A percentile compares a stretch with the other conserved stretches of the same genome.
Conservation (phyloP, 495 filamentous ascomycete species). For the Lineolata rhizophorae region DNA sequence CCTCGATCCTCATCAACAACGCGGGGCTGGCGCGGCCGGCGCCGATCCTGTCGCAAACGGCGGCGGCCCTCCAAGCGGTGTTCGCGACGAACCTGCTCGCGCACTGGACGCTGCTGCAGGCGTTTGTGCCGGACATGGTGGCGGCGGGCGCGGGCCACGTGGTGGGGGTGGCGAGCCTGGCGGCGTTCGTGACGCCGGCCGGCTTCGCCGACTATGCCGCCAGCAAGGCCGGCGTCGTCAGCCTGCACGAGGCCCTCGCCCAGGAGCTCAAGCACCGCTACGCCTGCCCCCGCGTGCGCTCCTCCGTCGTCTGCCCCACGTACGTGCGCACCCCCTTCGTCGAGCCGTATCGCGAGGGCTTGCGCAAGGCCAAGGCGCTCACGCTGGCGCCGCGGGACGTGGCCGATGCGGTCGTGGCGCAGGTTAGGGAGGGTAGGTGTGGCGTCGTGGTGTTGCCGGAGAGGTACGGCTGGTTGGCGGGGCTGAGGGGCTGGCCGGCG, state of each 20-base stretch:
- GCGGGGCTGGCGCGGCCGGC: neutral
- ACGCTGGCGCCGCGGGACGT: slow-evolving; percentile 10
- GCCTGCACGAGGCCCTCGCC: slow-evolving; percentile 26
- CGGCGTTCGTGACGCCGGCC: neutral
- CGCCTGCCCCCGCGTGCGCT: slow-evolving; percentile 15
- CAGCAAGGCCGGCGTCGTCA: slow-evolving; percentile 33
- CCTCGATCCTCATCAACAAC: slow-evolving; percentile 1
- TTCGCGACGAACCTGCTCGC: neutral
- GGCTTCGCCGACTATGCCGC: slow-evolving; percentile 16
- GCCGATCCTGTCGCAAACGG: neutral
- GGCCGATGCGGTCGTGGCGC: slow-evolving; percentile 10
- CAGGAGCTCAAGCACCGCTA: slow-evolving; percentile 16
- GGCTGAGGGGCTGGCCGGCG: slow-evolving; percentile 6
- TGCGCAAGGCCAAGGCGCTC: slow-evolving; percentile 6
- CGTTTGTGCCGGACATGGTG: slow-evolving; percentile 1
- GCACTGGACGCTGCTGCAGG: neutral
- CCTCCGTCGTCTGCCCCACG: slow-evolving; percentile 17
- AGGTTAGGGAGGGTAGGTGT: slow-evolving; percentile 8
- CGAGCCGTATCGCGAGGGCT: neutral
- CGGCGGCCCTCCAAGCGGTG: neutral
- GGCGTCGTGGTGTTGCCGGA: slow-evolving; percentile 9
- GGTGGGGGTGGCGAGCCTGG: neutral
- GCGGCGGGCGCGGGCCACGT: neutral
- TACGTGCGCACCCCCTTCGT: slow-evolving; percentile 14
- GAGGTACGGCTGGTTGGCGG: neutral